Conservation (phyloP, 805 yeast species). For the Starmera pachycereana region DNA sequence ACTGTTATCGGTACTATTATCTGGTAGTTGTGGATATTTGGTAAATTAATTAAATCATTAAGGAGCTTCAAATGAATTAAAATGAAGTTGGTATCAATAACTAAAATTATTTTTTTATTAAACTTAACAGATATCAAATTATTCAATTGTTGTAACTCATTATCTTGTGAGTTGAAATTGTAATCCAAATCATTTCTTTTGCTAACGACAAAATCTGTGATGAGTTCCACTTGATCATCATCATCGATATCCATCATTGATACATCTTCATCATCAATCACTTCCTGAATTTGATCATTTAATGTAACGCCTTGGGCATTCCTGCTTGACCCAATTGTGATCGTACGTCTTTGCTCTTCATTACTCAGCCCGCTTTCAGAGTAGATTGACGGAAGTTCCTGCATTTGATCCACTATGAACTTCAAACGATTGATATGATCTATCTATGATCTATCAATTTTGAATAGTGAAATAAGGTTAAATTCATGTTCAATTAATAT, state of each 20-base stretch:
- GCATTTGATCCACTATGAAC: background rate
- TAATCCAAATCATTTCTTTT: constrained; percentile 6
- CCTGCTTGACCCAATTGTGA: constrained; percentile 9
- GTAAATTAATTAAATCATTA: constrained; percentile 36
- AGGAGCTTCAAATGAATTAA: constrained; percentile 55
- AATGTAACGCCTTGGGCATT: constrained; percentile 15
- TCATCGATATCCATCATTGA: constrained; percentile 41
- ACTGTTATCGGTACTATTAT: constrained; percentile 66
- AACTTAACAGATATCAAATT: background rate
- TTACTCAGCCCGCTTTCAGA: constrained; percentile 12
- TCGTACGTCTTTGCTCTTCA: constrained; percentile 6
- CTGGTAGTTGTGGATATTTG: constrained; percentile 30
- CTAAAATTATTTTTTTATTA: constrained; percentile 29
- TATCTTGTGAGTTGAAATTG: background rate
- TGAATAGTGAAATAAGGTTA: background rate
- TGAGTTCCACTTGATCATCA: constrained; percentile 29
- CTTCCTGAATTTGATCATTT: background rate
- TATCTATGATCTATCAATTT: no score
- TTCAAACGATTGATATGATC: background rate
- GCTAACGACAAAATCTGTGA: constrained; percentile 30
- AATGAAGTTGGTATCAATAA: constrained; percentile 79
- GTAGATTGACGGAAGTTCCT: constrained; percentile 17
- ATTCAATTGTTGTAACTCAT: background rate
- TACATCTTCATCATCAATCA: constrained; percentile 25
- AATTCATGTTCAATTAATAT: no score